Base-by-base conservation (phyloP, 495 filamentous ascomycete genomes). In the Hyaloscypha finlandica region DNA sequence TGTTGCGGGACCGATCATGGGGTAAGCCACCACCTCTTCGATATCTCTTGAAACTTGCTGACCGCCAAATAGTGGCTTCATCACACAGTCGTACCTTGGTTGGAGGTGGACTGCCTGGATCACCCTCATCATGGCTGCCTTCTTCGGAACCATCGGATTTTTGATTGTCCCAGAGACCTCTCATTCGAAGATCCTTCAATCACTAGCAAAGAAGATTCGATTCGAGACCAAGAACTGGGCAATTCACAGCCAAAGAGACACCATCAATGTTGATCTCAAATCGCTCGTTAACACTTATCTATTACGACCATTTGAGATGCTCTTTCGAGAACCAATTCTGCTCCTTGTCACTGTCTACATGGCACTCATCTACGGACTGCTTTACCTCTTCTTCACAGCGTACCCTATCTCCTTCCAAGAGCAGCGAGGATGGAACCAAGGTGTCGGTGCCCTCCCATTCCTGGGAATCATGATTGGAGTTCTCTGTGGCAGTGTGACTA, bases 381-480 rank as follows among this genome's bases (percentile, higher is more conserved):
- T 89, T 16, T 89, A 89, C 73, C 84, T 88, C 80, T 79, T 84
- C 71, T 81, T 93, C 78, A 83, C 91, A 69, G 87, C 87, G 4
- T 93, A 86, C 72, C 91, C 91, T 2, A 88, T 94, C 72, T 83
- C 93, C 9, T 94, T 88, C 76, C 82, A 92, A 65, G 77, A 82
- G 70, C 85, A 89, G 39, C 92, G 92, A 73, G 87, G 87, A 12
- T 93, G 86, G 78, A 86, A 79, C 20, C 83, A 86, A 51, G 85
- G 88, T 32, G 86, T 77, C n/a, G 90, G 90, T 0, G 91, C 90
- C 57, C 79, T 94, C 4, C 92, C 92, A 85, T 94, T 93, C 76
- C 88, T 93, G 66, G 88, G 88, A 3, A 67, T 92, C 54, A 84
- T 87, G 6, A 77, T 91, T 19, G 90, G 89, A 39, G 88, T 93